Evolutionary conservation across 495 filamentous ascomycete species (phyloP).

Genomic region (Jackrogersella minutella): DNA sequence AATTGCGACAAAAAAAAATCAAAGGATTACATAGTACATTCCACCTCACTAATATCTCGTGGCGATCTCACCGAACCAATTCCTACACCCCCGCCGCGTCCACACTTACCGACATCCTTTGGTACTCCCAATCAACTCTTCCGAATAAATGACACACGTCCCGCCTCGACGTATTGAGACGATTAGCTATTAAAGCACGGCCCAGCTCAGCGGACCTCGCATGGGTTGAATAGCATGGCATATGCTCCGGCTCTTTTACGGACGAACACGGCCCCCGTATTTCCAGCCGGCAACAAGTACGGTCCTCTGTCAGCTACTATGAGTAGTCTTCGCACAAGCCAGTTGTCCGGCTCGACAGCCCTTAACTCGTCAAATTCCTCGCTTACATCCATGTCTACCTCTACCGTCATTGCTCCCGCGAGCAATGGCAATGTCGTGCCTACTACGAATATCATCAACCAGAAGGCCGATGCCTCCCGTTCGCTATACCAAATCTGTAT

Average conservation of each 20-base stretch:
- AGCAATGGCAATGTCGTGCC: slow-evolving; percentile 70
- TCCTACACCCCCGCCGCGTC: slow-evolving; percentile 13
- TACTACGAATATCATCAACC: slow-evolving; percentile 93
- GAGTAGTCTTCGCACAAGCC: slow-evolving; percentile 59
- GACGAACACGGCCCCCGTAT: slow-evolving; percentile 61
- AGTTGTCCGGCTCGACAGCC: slow-evolving; percentile 61
- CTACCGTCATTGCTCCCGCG: slow-evolving; percentile 47
- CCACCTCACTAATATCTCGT: slow-evolving; percentile 15
- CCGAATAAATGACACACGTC: slow-evolving; percentile 9
- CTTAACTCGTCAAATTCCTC: slow-evolving; percentile 57
- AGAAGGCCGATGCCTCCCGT: slow-evolving; percentile 82
- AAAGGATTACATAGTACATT: slow-evolving; percentile 9
- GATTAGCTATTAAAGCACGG: slow-evolving; percentile 17
- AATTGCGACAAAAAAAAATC: slow-evolving; percentile 16
- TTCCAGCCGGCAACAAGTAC: slow-evolving; percentile 49
- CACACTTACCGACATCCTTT: not conserved
- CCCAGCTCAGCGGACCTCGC: slow-evolving; percentile 23
- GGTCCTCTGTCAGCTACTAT: slow-evolving; percentile 52
- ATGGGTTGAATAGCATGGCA: slow-evolving; percentile 59
- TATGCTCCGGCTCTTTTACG: slow-evolving; percentile 58
- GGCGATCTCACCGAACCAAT: slow-evolving; percentile 27
- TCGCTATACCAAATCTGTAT: slow-evolving; percentile 97
- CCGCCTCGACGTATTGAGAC: slow-evolving; percentile 3
- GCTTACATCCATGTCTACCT: slow-evolving; percentile 56
- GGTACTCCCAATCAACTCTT: slow-evolving; percentile 6